Base-by-base conservation (phyloP, 768 basidiomycete species). In the Collybia nuda region DNA sequence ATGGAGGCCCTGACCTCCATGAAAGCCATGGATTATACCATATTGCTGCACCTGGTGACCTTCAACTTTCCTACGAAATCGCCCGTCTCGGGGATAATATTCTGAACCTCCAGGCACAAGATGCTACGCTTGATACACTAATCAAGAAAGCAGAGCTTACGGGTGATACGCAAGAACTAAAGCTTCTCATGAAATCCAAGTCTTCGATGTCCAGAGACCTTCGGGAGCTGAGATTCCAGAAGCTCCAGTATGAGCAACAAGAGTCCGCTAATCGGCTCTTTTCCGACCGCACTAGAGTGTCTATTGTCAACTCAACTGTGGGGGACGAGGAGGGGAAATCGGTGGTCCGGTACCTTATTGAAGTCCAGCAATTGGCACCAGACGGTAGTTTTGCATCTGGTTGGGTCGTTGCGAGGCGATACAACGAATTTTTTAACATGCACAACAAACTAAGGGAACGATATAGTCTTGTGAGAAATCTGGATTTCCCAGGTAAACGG, bases 121-220 rank as follows among this genome's bases (percentile, higher is more conserved):
- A 91, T 48, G 68, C 79, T 29, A 89, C 93, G 73, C 78, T 99
- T 3, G 87, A 90, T 52, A 89, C 85, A 1, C 73, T 98, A 39
- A 92, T 97, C 61, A 90, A 90, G 60, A 95, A 96, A 65, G 97
- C 97, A 1, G 97, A 98, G 62, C 72, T 98, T 35, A 92, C 91
- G 3, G 97, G 95, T 0, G 93, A 92, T 62, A 83, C 81, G 1
- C 85, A 88, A 59, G 95, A 98, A 67, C 78, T 96, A 18, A 80
- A 79, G 51, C 77, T 98, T 39, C 80, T 98, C 42, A 81, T 75
- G 52, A 88, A 84, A 59, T 95, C 93, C 2, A 90, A 88, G 64
- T 78, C 86, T 7, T 82, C 90, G 0, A 81, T 98, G 72, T 81
- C 76, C 14, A 76, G 92, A 49, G 94, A 98, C 61, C 72, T 94